Evolutionary conservation across 192 early-diverging fungal genomes (phyloP).

Genomic region (Backusella luteola): DNA sequence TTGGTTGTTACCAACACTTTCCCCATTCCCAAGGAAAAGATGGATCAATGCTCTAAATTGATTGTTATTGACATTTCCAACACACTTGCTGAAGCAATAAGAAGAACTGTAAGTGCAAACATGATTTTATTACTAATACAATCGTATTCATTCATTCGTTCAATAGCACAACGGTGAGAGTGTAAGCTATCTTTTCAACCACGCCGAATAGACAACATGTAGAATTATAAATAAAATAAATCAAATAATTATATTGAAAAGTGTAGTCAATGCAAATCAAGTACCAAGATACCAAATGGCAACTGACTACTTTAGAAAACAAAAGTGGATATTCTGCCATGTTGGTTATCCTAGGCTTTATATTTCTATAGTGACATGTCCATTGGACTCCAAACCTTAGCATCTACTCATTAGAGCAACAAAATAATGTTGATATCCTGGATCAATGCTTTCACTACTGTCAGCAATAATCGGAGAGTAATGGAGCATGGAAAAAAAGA

Average conservation of each 20-base stretch:
- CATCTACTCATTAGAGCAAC: too few relatives aligned
- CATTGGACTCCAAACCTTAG: too few relatives aligned
- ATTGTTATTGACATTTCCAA: constrained; percentile 83
- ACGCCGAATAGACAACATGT: constrained; percentile 20
- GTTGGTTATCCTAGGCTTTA: too few relatives aligned
- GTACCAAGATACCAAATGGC: too few relatives aligned
- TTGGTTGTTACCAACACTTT: constrained; percentile 92
- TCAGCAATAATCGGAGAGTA: too few relatives aligned
- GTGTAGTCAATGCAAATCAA: too few relatives aligned
- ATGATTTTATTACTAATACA: not conserved
- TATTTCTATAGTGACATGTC: too few relatives aligned
- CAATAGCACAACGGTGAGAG: constrained; percentile 39
- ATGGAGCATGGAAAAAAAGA: too few relatives aligned
- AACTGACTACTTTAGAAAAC: too few relatives aligned
- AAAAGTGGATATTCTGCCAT: too few relatives aligned
- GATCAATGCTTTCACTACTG: too few relatives aligned
- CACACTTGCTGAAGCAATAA: constrained; percentile 92
- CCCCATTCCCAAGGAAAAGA: constrained; percentile 76
- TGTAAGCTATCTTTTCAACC: constrained; percentile 35
- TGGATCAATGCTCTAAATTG: constrained; percentile 70
- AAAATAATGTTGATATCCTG: too few relatives aligned
- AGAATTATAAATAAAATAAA: not conserved
- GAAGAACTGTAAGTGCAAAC: constrained; percentile 47
- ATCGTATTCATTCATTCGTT: not conserved
- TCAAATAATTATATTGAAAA: not conserved